Conservation (phyloP, 257 asterid species). For the Solanum pennellii region DNA sequence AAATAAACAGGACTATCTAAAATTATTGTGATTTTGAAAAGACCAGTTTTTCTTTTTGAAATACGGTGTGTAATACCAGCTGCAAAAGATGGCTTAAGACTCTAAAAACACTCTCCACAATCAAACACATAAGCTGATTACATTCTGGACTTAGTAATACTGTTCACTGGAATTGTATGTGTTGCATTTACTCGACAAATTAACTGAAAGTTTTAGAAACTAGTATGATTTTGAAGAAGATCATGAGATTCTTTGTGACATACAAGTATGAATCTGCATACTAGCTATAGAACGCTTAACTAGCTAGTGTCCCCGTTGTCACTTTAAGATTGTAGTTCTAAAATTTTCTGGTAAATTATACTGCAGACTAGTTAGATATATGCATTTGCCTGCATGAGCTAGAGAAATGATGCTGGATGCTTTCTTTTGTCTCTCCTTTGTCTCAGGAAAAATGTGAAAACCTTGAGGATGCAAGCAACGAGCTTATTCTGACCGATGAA, state of each 20-base stretch:
- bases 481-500: constrained; percentile 81
- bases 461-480: constrained; percentile 90
- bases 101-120: background rate
- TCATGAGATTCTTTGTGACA: background rate
- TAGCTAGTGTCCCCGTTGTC: background rate
- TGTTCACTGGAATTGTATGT: background rate
- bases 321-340: background rate
- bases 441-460: constrained; percentile 68
- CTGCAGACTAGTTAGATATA: background rate
- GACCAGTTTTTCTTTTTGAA: background rate
- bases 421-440: background rate
- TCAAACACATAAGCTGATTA: background rate
- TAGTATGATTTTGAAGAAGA: background rate
- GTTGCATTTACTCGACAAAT: background rate
- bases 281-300: background rate
- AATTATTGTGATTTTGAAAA: background rate
- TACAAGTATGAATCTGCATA: background rate
- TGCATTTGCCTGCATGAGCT: background rate
- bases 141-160: background rate
- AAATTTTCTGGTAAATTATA: background rate
- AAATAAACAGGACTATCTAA: background rate
- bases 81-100: background rate
- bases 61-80: background rate
- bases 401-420: background rate
- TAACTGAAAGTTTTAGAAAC: background rate